Evolutionary conservation across 169 alveolate species (phyloP), one percentile per base, ranked within the genome.

Genomic region (Plasmodium relictum): DNA sequence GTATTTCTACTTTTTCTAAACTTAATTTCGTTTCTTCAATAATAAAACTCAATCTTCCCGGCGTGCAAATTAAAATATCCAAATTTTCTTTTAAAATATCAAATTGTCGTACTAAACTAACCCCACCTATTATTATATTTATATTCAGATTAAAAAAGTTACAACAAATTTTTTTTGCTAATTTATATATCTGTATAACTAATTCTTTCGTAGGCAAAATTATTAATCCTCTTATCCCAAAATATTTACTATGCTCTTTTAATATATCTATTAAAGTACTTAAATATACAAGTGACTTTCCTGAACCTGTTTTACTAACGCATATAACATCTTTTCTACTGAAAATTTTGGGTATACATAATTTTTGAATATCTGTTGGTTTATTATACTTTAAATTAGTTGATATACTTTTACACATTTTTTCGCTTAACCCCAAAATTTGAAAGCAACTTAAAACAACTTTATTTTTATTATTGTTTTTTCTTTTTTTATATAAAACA

Each of bases 251-350:
- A 74, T 98, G 99, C 22, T 92, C 92, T 54, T 96, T 94, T 18
- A 98, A 74, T 59, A 96, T 95, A 61, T 97, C 97, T 24, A 98
- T 92, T 74, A 97, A 74, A 45, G 99, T 99, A 65, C 98, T 96
- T 16, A 98, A 73, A 92, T 97, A 98, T 0, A 98, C 98, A 3
- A 97, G 98, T 6, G 99, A 97, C 90, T 98, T 98, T 39, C 99
- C 99, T 24, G 98, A 96, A 2, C 99, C 99, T 12, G 99, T 98
- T 93, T 98, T 93, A 1, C 99, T 97, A 88, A 96, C 96, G n/a
- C 98, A 98, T 6, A 98, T 97, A 24, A 97, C 95, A 74, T 98
- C 98, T 74, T 94, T 85, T 42, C 98, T 98, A 86, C 96, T 96
- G 54, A 98, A 86, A 61, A 97, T 96, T 58, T 94, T 94, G 22